Conservation (phyloP, 768 basidiomycete genomes). For the Leccinum imitatum region DNA sequence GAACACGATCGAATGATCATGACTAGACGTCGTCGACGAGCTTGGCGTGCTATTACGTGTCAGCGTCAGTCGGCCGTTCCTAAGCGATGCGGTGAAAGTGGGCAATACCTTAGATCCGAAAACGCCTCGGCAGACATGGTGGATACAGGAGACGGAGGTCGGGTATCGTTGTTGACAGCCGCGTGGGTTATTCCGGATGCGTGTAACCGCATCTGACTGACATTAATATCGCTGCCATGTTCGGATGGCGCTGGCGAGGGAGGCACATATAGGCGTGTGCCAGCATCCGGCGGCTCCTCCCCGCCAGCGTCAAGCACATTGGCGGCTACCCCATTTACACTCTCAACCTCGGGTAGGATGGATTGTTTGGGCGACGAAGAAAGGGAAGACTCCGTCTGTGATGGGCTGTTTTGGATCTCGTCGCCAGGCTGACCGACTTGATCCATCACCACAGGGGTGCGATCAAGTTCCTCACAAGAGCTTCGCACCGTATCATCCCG, state of each 20-base stretch:
- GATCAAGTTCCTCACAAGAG: background rate
- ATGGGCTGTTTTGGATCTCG: background rate
- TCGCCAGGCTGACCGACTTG: slow-evolving; percentile 1
- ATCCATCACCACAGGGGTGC: background rate
- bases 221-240: slow-evolving; percentile 21
- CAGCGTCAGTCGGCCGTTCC: background rate
- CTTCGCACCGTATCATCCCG: background rate
- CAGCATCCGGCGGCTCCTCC: background rate
- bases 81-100: background rate
- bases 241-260: slow-evolving; percentile 32
- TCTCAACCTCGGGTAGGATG: background rate
- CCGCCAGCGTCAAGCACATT: background rate
- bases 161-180: slow-evolving; percentile 5
- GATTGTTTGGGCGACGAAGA: slow-evolving; percentile 1
- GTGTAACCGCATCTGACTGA: background rate
- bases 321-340: background rate
- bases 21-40: slow-evolving; percentile 15
- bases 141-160: slow-evolving; percentile 13
- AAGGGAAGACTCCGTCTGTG: slow-evolving; percentile 1
- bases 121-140: slow-evolving; percentile 13
- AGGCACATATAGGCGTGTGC: background rate
- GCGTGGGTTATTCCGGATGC: slow-evolving; percentile 2
- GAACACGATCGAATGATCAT: slow-evolving; percentile 25
- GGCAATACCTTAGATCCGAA: slow-evolving; percentile 18
- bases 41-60: slow-evolving; percentile 7